phyloP scores from a whole-genome alignment of 495 filamentous ascomycete genomes.

The Aspergillus coremiiformis region DNA sequence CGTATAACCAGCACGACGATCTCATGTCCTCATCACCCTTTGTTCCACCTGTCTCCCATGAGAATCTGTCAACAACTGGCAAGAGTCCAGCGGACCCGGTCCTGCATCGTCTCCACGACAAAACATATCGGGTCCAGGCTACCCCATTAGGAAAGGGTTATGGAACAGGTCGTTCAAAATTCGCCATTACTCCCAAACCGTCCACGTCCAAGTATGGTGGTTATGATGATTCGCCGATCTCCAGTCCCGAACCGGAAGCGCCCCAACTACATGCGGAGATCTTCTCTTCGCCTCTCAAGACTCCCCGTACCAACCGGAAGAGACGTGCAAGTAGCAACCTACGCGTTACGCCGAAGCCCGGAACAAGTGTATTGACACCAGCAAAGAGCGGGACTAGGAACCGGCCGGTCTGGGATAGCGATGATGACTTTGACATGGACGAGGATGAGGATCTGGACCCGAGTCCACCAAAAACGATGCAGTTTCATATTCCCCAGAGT shows the following conservation, averaged over 20 bases:
- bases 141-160: constrained; percentile 63
- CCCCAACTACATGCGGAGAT: constrained; percentile 78
- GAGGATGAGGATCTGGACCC: constrained; percentile 49
- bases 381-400: constrained; percentile 28
- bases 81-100: constrained; percentile 54
- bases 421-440: constrained; percentile 48
- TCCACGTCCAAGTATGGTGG: constrained; percentile 22
- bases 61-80: constrained; percentile 25
- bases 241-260: constrained; percentile 67
- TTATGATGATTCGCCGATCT: constrained; percentile 55
- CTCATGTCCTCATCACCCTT: constrained; percentile 43
- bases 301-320: constrained; percentile 33
- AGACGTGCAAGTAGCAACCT: constrained; percentile 28
- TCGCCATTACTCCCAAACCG: constrained; percentile 30
- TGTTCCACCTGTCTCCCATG: constrained; percentile 39
- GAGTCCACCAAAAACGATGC: constrained; percentile 94
- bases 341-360: constrained; percentile 51
- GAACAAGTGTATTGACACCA: constrained; percentile 73
- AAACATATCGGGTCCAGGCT: constrained; percentile 86
- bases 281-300: constrained; percentile 65
- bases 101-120: constrained; percentile 82
- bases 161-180: constrained; percentile 28
- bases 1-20: constrained; percentile 13
- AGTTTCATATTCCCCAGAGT: constrained; percentile 85
- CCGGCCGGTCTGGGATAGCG: constrained; percentile 53